Evolutionary conservation across 1,284 basidiomycete genomes (phyloP).

Genomic region (Moesziomyces aphidis): DNA sequence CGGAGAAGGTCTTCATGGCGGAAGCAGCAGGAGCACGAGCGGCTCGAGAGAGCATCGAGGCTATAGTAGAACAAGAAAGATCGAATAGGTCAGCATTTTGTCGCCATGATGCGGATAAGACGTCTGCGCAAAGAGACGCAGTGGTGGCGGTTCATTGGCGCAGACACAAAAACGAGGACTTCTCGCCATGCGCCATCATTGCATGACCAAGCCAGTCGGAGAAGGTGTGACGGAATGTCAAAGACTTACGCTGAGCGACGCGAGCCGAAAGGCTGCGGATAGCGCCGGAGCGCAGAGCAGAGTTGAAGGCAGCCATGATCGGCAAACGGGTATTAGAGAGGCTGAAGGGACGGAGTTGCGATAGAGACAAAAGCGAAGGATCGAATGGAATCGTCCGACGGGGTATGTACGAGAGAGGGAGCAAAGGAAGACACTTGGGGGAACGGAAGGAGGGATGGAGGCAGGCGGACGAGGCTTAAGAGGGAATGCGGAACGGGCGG

Average conservation of each 20-base stretch:
- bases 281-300: conserved; percentile 47
- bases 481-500: conserved; percentile 8
- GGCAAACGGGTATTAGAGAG: conserved; percentile 6
- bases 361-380: not conserved
- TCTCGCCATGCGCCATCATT: no score
- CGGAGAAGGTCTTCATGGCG: conserved; percentile 37
- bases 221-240: not conserved
- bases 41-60: conserved; percentile 44
- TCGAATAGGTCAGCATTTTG: not conserved
- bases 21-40: conserved; percentile 34
- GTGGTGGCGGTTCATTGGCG: no score
- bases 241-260: conserved; percentile 44
- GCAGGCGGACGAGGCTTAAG: conserved; percentile 14
- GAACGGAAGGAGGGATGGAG: not conserved
- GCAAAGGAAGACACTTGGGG: conserved; percentile 9
- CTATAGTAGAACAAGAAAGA: conserved; percentile 7
- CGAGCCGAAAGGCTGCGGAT: conserved; percentile 48
- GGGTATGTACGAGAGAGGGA: conserved; percentile 17
- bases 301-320: conserved; percentile 46
- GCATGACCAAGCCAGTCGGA: not conserved
- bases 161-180: no score
- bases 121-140: not conserved
- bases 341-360: not conserved
- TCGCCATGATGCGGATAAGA: no score
- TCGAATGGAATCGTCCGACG: conserved; percentile 4